Conservation (phyloP, 306 rosid genomes). For the Cicer chorassanicum region DNA sequence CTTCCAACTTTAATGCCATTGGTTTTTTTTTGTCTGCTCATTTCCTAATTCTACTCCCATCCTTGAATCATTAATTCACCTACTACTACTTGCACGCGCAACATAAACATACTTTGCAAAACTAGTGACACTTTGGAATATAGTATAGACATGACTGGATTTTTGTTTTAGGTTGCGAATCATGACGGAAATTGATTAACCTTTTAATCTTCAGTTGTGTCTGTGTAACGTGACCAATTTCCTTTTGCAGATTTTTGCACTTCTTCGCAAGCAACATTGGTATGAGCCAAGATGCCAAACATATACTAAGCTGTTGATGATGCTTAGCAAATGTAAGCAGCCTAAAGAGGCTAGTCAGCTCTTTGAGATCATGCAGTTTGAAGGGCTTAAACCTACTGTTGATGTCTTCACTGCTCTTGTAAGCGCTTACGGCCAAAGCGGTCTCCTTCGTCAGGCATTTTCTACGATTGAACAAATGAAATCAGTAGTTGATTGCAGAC, state of each 20-base stretch:
- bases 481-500: slow-evolving; percentile 70
- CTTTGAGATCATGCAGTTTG: slow-evolving; percentile 74
- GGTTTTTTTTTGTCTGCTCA: slow-evolving; percentile 17
- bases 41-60: slow-evolving; percentile 1
- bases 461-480: slow-evolving; percentile 79
- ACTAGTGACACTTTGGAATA: not conserved
- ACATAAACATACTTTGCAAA: slow-evolving; percentile 3
- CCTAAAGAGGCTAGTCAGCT: slow-evolving; percentile 73
- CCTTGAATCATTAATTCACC: slow-evolving; percentile 11
- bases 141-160: not conserved
- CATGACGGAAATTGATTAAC: not conserved
- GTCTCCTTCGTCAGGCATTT: slow-evolving; percentile 71
- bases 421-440: slow-evolving; percentile 77
- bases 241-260: slow-evolving; percentile 67
- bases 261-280: slow-evolving; percentile 88
- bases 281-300: slow-evolving; percentile 86
- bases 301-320: slow-evolving; percentile 73
- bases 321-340: slow-evolving; percentile 87
- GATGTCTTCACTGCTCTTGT: slow-evolving; percentile 89
- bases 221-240: slow-evolving; percentile 15
- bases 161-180: slow-evolving; percentile 21
- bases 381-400: slow-evolving; percentile 80
- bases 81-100: not conserved
- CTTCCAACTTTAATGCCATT: not conserved
- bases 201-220: slow-evolving; percentile 19